Percentiles rank a stretch among this genome's conserved stretches.
phyloP scores from a whole-genome alignment of 495 filamentous ascomycete species.

The Neurospora sp. region DNA sequence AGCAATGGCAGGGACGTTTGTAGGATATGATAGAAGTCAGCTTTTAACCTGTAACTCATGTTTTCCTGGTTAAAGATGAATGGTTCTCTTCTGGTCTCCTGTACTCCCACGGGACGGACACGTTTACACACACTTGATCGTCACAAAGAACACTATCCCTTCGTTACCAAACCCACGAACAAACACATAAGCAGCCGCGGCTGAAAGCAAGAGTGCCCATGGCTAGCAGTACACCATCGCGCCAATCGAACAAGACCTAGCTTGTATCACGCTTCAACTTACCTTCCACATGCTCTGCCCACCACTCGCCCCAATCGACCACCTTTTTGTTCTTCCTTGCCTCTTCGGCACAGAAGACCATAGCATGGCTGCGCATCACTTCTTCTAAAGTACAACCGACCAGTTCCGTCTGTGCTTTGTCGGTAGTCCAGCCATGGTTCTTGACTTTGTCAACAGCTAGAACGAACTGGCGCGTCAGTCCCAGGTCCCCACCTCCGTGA shows the following conservation, averaged over 20 bases:
- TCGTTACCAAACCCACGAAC: neutral
- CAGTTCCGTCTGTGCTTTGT: constrained; percentile 62
- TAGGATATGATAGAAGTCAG: neutral
- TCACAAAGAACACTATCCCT: neutral
- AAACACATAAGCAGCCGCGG: neutral
- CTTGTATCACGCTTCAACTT: constrained; percentile 6
- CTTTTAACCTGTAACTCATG: neutral
- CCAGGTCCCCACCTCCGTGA: constrained; percentile 84
- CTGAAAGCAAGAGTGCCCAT: neutral
- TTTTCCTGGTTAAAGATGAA: neutral
- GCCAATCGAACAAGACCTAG: neutral
- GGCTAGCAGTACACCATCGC: neutral
- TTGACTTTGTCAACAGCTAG: constrained; percentile 72
- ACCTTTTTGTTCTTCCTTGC: constrained; percentile 60
- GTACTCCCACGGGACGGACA: neutral
- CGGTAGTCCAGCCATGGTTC: constrained; percentile 53
- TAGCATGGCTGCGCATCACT: constrained; percentile 74
- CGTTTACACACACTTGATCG: neutral
- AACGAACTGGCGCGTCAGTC: constrained; percentile 70
- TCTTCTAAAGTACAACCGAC: constrained; percentile 81
- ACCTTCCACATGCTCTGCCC: constrained; percentile 44
- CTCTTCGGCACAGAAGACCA: constrained; percentile 92
- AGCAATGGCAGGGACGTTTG: neutral
- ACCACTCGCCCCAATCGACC: constrained; percentile 73
- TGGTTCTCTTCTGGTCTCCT: neutral